Base-by-base conservation (phyloP, 129 eudicot genomes). In the Flaveria bidentis region DNA sequence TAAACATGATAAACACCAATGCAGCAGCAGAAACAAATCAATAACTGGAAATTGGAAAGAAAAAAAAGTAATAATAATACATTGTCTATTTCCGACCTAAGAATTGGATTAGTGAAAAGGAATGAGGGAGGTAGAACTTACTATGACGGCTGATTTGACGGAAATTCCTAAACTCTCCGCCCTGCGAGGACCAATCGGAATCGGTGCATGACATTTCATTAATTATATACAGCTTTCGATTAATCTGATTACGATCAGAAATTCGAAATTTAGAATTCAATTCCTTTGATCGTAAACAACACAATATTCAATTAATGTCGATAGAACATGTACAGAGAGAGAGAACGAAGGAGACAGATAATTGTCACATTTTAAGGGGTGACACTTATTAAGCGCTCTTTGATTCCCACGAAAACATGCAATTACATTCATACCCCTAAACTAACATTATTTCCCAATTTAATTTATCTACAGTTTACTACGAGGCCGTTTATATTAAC, bases 121-220 rank as follows among this genome's bases (percentile, higher is more conserved):
- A 30, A 46, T 68, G 6, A 9, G 7, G 62, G 67, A 47, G 16
- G 53, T 49, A n/a, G 5, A 76, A 83, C 89, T 79, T 87, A 93
- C 98, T 79, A 53, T 84, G 97, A 39, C 98, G 97, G 85, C 91
- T 88, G 73, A 77, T 78, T 82, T 88, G 95, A 22, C 96, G 91
- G 86, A 93, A 90, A 63, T 79, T 88, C 85, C 84, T 93, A 79
- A 90, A 90, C 61, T 93, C 98, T 39, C 88, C 93, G 56, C 91
- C 86, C 10, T 85, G 84, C 44, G 86, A 77, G 57, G 87, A 82
- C n/a, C 84, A 20, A 7, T 91, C 97, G 25, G 91, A 84, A 79
- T 90, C 98, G 11, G 86, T 83, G 72, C 81, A 60, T 20, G 98
- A 88, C 95, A 88, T 80, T 42, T 0, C 9, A 30, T 44, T 56